A percentile compares a stretch with the other conserved stretches of the same genome.
These are phyloP conservation scores for Paraglomus occultum DNA, from an alignment of 192 early-diverging fungal species.

Conservation along the genomic window DNA sequence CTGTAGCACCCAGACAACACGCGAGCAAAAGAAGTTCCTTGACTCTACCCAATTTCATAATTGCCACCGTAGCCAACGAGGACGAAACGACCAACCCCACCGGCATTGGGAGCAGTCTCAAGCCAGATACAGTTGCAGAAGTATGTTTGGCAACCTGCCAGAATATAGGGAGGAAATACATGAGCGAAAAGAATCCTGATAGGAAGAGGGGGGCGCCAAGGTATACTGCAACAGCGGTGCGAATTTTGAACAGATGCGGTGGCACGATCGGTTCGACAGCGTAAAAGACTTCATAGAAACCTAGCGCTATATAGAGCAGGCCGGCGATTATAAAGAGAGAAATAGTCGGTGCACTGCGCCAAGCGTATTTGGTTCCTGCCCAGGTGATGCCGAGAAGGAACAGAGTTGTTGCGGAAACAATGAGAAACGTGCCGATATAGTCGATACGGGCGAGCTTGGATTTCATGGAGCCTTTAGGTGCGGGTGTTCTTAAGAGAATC, in stretches of 20 bases:
- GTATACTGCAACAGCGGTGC: constrained; percentile 59
- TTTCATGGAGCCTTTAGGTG: constrained; percentile 37
- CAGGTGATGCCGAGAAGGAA: constrained; percentile 60
- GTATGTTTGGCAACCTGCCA: constrained; percentile 80
- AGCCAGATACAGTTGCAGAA: constrained; percentile 69
- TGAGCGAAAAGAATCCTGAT: constrained; percentile 59
- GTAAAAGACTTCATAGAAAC: constrained; percentile 56
- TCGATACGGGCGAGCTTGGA: constrained; percentile 63
- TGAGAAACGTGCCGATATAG: constrained; percentile 52
- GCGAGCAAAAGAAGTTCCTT: too few species aligned
- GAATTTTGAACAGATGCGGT: constrained; percentile 58
- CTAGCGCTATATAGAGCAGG: not conserved
- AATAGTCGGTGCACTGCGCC: constrained; percentile 34
- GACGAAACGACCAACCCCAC: constrained; percentile 66
- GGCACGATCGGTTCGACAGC: constrained; percentile 78
- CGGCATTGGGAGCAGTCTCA: constrained; percentile 72
- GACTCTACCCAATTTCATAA: too few species aligned
- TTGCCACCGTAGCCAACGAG: constrained; percentile 38
- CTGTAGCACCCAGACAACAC: constrained; percentile 51
- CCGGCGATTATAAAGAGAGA: not conserved
- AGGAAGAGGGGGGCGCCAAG: constrained; percentile 50
- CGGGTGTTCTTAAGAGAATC: constrained; percentile 51
- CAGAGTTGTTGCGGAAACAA: constrained; percentile 48
- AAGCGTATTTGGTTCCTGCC: constrained; percentile 61
- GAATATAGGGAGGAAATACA: constrained; percentile 79